phyloP scores from a whole-genome alignment of 495 filamentous ascomycete species.

The Penicillium fimorum region DNA sequence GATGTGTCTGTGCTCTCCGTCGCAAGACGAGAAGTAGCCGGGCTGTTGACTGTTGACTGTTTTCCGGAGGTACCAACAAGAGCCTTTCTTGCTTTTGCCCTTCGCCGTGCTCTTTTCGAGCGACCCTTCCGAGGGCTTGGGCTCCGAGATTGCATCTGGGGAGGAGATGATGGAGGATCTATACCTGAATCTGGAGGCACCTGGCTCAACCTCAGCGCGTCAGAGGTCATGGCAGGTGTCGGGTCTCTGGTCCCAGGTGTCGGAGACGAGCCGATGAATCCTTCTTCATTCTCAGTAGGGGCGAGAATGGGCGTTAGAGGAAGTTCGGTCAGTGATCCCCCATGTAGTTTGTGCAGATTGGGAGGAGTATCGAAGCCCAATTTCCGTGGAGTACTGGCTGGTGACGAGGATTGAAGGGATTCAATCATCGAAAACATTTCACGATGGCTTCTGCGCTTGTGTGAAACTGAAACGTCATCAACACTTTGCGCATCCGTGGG shows the following conservation, averaged over 20 bases:
- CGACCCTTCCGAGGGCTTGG: slow-evolving; percentile 25
- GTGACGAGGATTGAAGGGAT: slow-evolving; percentile 62
- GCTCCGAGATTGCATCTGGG: slow-evolving; percentile 29
- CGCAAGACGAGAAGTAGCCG: slow-evolving; percentile 8
- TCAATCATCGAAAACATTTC: slow-evolving; percentile 71
- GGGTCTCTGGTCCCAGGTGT: slow-evolving; percentile 59
- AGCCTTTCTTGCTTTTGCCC: slow-evolving; percentile 21
- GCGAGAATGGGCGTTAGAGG: slow-evolving; percentile 50
- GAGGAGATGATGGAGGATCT: slow-evolving; percentile 45
- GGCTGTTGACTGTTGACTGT: slow-evolving; percentile 14
- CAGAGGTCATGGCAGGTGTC: slow-evolving; percentile 24
- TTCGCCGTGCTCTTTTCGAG: slow-evolving; percentile 15
- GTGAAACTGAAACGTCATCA: neutral
- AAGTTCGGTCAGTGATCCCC: slow-evolving; percentile 25
- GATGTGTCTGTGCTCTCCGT: slow-evolving; percentile 8
- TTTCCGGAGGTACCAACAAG: slow-evolving; percentile 4
- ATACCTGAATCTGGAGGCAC: neutral
- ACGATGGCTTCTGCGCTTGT: slow-evolving; percentile 53
- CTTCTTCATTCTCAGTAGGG: slow-evolving; percentile 49
- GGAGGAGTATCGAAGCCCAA: slow-evolving; percentile 39
- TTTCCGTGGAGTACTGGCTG: slow-evolving; percentile 29
- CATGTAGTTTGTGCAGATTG: slow-evolving; percentile 29
- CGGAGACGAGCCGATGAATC: slow-evolving; percentile 77
- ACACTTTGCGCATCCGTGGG: slow-evolving; percentile 1
- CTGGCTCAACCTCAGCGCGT: slow-evolving; percentile 3